Conservation (phyloP, 1,284 basidiomycete genomes). For the Lentinula novae-zelandiae region DNA sequence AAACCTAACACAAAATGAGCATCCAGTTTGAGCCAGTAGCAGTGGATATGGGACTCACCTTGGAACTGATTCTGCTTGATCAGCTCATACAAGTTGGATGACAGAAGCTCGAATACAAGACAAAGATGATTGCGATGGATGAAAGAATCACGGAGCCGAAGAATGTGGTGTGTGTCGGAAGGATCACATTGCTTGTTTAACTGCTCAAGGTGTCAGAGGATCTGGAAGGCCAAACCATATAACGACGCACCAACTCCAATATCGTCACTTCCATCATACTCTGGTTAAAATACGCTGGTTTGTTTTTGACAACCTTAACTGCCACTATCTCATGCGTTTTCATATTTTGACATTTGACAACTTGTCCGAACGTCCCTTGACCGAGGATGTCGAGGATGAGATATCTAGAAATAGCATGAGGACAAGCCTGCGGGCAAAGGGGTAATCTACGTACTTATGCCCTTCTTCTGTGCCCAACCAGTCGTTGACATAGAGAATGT, state of each 20-base stretch:
- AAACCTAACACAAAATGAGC: slow-evolving; percentile 39
- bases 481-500: slow-evolving; percentile 96
- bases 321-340: slow-evolving; percentile 98
- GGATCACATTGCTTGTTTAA: slow-evolving; percentile 92
- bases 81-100: slow-evolving; percentile 97
- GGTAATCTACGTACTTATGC: slow-evolving; percentile 68
- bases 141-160: slow-evolving; percentile 94
- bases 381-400: slow-evolving; percentile 97
- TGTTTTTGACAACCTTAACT: slow-evolving; percentile 99
- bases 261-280: slow-evolving; percentile 99
- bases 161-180: slow-evolving; percentile 93
- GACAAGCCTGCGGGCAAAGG: slow-evolving; percentile 6
- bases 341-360: slow-evolving; percentile 99
- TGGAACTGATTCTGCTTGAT: slow-evolving; percentile 99
- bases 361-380: slow-evolving; percentile 98
- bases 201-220: slow-evolving; percentile 34
- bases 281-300: slow-evolving; percentile 99
- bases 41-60: slow-evolving; percentile 30
- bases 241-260: slow-evolving; percentile 76
- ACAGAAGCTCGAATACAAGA: slow-evolving; percentile 96
- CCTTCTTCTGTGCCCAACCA: slow-evolving; percentile 88
- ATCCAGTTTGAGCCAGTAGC: neutral
- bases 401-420: slow-evolving; percentile 57
- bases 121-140: slow-evolving; percentile 96
- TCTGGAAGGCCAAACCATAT: slow-evolving; percentile 26